A percentile compares a stretch with the other conserved stretches of the same genome.
These are phyloP conservation scores for Metarhizium album DNA, from an alignment of 2,329 filamentous ascomycete species.

Conservation along the genomic window DNA sequence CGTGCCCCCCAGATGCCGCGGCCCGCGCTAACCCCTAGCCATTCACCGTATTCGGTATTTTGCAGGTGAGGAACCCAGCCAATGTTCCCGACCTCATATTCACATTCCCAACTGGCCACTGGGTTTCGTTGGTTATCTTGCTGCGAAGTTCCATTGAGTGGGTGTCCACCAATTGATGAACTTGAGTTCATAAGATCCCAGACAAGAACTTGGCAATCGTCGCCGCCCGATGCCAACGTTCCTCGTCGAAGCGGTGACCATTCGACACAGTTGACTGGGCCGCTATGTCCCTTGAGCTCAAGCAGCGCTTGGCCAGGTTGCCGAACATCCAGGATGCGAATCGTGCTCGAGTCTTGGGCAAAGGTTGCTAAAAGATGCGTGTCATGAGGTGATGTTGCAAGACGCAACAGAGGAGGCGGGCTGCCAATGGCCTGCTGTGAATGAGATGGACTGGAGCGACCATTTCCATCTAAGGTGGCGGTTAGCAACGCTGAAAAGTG, in stretches of 20 bases:
- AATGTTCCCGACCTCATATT: conserved; percentile 77
- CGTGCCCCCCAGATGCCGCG: conserved; percentile 71
- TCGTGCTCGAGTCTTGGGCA: conserved; percentile 81
- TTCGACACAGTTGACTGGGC: conserved; percentile 83
- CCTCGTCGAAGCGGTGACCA: conserved; percentile 86
- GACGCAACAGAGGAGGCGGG: conserved; percentile 65
- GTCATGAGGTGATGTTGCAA: conserved; percentile 90
- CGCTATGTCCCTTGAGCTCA: conserved; percentile 80
- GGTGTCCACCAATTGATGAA: conserved; percentile 29
- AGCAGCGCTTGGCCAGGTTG: conserved; percentile 92
- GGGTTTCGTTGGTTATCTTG: conserved; percentile 54
- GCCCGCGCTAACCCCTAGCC: conserved; percentile 73
- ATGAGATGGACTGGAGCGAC: conserved; percentile 61
- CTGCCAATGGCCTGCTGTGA: conserved; percentile 68
- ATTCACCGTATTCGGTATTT: conserved; percentile 63
- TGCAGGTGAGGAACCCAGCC: conserved; percentile 70
- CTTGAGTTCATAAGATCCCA: conserved; percentile 77
- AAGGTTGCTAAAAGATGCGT: conserved; percentile 95
- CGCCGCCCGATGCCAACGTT: conserved; percentile 79
- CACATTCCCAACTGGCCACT: conserved; percentile 70
- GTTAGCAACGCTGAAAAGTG: conserved; percentile 10
- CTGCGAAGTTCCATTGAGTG: conserved; percentile 38
- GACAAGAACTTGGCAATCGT: conserved; percentile 82
- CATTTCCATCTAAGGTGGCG: conserved; percentile 34
- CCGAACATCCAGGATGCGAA: conserved; percentile 90